Evolutionary conservation across 2,329 filamentous ascomycete species (phyloP).

Genomic region (Sarocladium strictum): DNA sequence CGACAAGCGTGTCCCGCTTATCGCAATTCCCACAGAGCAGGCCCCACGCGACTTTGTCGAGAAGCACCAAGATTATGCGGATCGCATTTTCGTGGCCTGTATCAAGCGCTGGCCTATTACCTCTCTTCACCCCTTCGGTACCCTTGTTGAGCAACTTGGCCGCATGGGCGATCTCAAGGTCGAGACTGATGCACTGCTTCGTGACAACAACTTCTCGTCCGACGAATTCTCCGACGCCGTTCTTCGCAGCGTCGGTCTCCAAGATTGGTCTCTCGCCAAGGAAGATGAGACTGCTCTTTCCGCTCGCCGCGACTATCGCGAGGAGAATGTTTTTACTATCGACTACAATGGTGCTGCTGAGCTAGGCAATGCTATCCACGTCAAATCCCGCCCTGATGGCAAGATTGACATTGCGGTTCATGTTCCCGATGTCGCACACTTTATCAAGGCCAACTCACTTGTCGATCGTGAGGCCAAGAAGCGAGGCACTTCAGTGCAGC

Average conservation of each 20-base stretch:
- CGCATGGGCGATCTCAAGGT: slow-evolving; percentile 97
- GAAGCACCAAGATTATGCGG: slow-evolving; percentile 95
- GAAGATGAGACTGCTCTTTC: slow-evolving; percentile 72
- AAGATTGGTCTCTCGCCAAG: slow-evolving; percentile 82
- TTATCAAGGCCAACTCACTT: slow-evolving; percentile 91
- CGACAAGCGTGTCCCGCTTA: slow-evolving; percentile 95
- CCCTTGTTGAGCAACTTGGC: slow-evolving; percentile 91
- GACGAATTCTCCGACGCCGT: slow-evolving; percentile 98
- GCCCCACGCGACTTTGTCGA: slow-evolving; percentile 97
- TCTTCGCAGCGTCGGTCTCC: slow-evolving; percentile 82
- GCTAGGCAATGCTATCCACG: slow-evolving; percentile 86
- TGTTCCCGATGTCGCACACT: slow-evolving; percentile 91
- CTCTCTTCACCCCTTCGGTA: slow-evolving; percentile 97
- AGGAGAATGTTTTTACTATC: slow-evolving; percentile 84
- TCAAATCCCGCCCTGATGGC: slow-evolving; percentile 77
- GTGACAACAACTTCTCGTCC: slow-evolving; percentile 97
- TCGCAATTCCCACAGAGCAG: slow-evolving; percentile 97
- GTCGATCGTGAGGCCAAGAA: slow-evolving; percentile 98
- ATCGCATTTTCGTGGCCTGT: slow-evolving; percentile 96
- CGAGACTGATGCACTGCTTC: slow-evolving; percentile 91
- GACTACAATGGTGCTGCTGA: slow-evolving; percentile 84
- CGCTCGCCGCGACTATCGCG: slow-evolving; percentile 81
- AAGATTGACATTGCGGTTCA: slow-evolving; percentile 93
- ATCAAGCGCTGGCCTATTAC: slow-evolving; percentile 99
- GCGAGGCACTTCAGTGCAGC: slow-evolving; percentile 89